phyloP scores from a whole-genome alignment of 2,329 filamentous ascomycete species.

The Colletotrichum lupini region DNA sequence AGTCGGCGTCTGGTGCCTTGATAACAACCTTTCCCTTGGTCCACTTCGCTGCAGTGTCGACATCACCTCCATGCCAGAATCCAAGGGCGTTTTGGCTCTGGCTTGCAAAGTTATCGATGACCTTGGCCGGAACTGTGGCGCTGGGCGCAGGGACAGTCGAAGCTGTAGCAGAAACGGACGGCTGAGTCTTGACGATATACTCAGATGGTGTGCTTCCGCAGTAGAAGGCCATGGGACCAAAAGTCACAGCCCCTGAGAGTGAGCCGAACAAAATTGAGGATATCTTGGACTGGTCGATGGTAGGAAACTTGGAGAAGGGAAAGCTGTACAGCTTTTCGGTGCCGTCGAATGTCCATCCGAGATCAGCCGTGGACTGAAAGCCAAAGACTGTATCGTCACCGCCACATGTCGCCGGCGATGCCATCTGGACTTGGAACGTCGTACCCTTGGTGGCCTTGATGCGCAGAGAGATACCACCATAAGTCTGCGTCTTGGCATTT shows the following conservation, averaged over 20 bases:
- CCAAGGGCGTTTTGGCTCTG: constrained; percentile 67
- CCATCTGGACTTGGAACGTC: constrained; percentile 63
- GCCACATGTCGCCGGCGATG: constrained; percentile 59
- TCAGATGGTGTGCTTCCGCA: constrained; percentile 62
- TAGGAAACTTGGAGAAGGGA: constrained; percentile 62
- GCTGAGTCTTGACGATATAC: constrained; percentile 56
- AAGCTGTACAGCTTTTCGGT: constrained; percentile 68
- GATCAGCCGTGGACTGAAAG: constrained; percentile 55
- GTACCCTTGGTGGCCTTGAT: constrained; percentile 65
- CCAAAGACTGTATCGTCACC: constrained; percentile 47
- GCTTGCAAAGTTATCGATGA: constrained; percentile 71
- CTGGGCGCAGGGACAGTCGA: constrained; percentile 60
- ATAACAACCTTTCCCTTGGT: constrained; percentile 61
- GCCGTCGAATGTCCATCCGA: constrained; percentile 72
- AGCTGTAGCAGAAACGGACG: constrained; percentile 52
- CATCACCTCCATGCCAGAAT: constrained; percentile 70
- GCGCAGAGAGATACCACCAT: constrained; percentile 66
- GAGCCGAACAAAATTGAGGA: constrained; percentile 61
- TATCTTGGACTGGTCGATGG: constrained; percentile 63
- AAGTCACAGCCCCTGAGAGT: constrained; percentile 57
- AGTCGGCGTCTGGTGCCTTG: constrained; percentile 55
- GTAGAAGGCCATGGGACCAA: constrained; percentile 69
- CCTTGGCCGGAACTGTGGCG: constrained; percentile 59
- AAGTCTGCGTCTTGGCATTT: constrained; percentile 54
- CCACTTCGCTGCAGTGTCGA: constrained; percentile 67